Percentiles rank a stretch among this genome's conserved stretches.
Evolutionary conservation across 2,329 filamentous ascomycete species (phyloP).

Genomic region (Thermomyces lanuginosus): DNA sequence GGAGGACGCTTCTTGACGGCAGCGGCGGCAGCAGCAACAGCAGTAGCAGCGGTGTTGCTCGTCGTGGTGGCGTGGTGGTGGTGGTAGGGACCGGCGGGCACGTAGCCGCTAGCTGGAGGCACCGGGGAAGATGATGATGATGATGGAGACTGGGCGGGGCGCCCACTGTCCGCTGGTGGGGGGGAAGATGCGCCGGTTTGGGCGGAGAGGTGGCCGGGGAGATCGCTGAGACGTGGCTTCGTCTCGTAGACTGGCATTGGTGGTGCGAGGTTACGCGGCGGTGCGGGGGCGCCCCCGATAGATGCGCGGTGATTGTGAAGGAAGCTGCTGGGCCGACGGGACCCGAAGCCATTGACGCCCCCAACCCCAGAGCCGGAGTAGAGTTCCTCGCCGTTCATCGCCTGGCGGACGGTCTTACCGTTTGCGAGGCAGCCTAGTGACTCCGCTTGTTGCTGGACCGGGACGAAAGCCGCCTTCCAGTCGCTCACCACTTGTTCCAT

Average conservation of each 20-base stretch:
- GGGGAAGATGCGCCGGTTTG: constrained; percentile 13
- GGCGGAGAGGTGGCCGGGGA: constrained; percentile 11
- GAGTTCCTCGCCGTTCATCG: constrained; percentile 36
- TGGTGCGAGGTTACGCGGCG: constrained; percentile 12
- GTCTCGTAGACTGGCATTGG: constrained; percentile 14
- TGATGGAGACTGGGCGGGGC: constrained; percentile 1
- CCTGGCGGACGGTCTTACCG: constrained; percentile 48
- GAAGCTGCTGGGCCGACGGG: constrained; percentile 25
- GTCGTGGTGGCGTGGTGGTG: constrained; percentile 31
- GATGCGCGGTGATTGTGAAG: constrained; percentile 15
- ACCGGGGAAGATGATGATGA: constrained; percentile 5
- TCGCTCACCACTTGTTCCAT: constrained; percentile 53
- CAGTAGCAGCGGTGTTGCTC: constrained; percentile 22
- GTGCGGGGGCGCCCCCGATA: no score
- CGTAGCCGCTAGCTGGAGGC: constrained; percentile 13
- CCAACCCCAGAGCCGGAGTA: constrained; percentile 34
- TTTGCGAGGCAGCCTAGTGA: constrained; percentile 45
- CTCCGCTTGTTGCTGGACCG: constrained; percentile 51
- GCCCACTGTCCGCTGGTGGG: constrained; percentile 16
- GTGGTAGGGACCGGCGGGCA: constrained; percentile 27
- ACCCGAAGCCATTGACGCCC: constrained; percentile 14
- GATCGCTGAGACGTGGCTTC: constrained; percentile 13
- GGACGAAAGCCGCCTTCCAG: constrained; percentile 49
- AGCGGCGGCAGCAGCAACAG: constrained; percentile 11
- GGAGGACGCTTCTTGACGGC: constrained; percentile 28